Conservation (phyloP, 1,284 basidiomycete genomes). For the Athelia sp. region DNA sequence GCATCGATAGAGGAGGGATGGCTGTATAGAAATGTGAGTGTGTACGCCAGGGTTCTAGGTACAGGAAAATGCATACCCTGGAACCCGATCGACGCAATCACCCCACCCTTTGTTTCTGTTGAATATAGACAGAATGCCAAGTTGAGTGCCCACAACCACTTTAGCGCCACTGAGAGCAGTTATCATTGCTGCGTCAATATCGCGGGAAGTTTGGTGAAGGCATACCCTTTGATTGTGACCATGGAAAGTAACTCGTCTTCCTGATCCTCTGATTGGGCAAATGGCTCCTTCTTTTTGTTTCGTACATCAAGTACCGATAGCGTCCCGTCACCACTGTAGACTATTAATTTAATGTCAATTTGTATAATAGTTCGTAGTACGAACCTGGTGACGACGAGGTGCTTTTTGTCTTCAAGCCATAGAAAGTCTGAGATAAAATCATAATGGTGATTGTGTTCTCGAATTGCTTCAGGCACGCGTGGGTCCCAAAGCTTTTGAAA, state of each 20-base stretch:
- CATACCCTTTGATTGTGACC: slow-evolving; percentile 75
- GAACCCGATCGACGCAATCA: slow-evolving; percentile 91
- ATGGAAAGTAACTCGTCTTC: slow-evolving; percentile 92
- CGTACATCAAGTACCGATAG: slow-evolving; percentile 87
- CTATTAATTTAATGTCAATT: slow-evolving; percentile 3
- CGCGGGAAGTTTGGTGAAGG: slow-evolving; percentile 6
- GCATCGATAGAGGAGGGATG: slow-evolving; percentile 88
- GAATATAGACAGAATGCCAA: slow-evolving; percentile 90
- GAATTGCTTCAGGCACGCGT: slow-evolving; percentile 57
- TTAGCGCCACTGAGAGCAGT: slow-evolving; percentile 66
- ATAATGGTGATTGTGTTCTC: slow-evolving; percentile 83
- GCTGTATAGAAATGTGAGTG: slow-evolving; percentile 29
- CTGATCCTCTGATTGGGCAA: slow-evolving; percentile 88
- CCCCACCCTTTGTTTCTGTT: slow-evolving; percentile 83
- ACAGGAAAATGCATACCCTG: slow-evolving; percentile 50
- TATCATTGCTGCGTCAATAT: too few species aligned
- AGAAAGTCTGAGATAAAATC: slow-evolving; percentile 95
- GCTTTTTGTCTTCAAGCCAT: slow-evolving; percentile 81
- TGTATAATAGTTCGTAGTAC: slow-evolving; percentile 10
- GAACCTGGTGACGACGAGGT: slow-evolving; percentile 82
- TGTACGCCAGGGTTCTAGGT: slow-evolving; percentile 8
- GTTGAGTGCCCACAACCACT: slow-evolving; percentile 84
- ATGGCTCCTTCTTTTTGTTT: slow-evolving; percentile 68
- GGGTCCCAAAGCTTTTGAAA: slow-evolving; percentile 80
- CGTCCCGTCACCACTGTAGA: slow-evolving; percentile 81